Conservation (phyloP, 345 rosid species). For the Rhodamnia argentea region DNA sequence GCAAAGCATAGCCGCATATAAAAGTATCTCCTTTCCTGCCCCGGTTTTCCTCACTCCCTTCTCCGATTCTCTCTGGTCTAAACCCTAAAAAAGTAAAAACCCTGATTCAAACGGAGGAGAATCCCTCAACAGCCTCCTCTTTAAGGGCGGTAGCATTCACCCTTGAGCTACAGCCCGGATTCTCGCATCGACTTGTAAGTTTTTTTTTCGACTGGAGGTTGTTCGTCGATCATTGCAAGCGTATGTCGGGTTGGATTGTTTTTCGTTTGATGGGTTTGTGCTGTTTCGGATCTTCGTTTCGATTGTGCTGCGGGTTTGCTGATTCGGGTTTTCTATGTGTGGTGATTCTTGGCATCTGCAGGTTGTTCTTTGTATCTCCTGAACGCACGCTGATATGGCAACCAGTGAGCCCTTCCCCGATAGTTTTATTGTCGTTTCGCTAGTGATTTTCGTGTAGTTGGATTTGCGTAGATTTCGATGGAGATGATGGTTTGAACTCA, state of each 20-base stretch:
- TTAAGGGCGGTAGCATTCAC: not conserved
- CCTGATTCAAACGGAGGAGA: not conserved
- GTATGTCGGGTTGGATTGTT: not conserved
- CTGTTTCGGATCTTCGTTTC: not conserved
- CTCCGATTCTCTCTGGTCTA: not conserved
- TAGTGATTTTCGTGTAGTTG: not conserved
- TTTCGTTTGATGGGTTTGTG: not conserved
- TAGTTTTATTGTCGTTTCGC: not conserved
- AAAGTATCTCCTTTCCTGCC: not conserved
- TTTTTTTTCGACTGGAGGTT: not conserved
- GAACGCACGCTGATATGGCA: not conserved
- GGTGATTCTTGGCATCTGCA: not conserved
- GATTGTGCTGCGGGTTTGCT: not conserved
- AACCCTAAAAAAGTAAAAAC: not conserved
- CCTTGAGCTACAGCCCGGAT: not conserved
- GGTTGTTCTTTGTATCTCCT: not conserved
- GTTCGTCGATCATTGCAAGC: not conserved
- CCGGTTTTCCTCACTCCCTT: not conserved
- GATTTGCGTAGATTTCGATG: not conserved
- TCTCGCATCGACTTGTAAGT: not conserved
- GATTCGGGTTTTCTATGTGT: not conserved
- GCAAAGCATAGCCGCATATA: not conserved
- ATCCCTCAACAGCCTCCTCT: not conserved
- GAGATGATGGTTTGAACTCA: not conserved
- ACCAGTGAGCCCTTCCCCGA: not conserved